phyloP scores from a whole-genome alignment of 441 rosid genomes.

The Jatropha podagrica region DNA sequence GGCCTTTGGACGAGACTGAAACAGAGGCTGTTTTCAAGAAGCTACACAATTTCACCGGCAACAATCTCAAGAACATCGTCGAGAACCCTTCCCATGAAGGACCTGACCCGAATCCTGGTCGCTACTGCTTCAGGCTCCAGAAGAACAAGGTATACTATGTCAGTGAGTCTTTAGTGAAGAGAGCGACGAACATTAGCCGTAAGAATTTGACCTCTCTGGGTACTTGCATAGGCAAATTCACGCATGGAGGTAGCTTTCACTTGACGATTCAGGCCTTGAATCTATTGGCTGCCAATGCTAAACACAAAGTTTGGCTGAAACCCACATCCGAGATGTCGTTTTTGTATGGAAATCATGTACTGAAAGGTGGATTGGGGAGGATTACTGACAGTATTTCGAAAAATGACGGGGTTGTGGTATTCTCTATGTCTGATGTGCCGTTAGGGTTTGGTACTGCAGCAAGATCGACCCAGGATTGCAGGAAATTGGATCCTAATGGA shows the following conservation, averaged over 20 bases:
- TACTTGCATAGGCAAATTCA: constrained; percentile 82
- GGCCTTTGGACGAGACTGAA: constrained; percentile 85
- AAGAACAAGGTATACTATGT: constrained; percentile 76
- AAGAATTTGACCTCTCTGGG: constrained; percentile 61
- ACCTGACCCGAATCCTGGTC: constrained; percentile 60
- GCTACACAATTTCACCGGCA: constrained; percentile 75
- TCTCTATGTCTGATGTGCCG: constrained; percentile 87
- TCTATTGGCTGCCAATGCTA: constrained; percentile 69
- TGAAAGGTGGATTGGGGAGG: constrained; percentile 94
- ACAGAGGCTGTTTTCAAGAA: constrained; percentile 89
- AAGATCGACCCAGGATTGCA: constrained; percentile 81
- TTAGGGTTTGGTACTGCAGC: constrained; percentile 88
- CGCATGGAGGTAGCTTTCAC: constrained; percentile 75
- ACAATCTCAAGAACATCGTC: constrained; percentile 88
- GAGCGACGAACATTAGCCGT: constrained; percentile 76
- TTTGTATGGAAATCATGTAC: constrained; percentile 84
- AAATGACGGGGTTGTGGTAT: constrained; percentile 87
- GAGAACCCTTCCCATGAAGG: constrained; percentile 91
- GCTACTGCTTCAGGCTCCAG: constrained; percentile 90
- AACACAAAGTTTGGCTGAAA: constrained; percentile 92
- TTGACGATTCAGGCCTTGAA: constrained; percentile 64
- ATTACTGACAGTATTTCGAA: constrained; percentile 72
- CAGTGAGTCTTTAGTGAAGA: constrained; percentile 75
- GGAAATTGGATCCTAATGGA: constrained; percentile 87
- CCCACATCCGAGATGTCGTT: constrained; percentile 96